Percentiles rank a stretch among this genome's conserved stretches.
Evolutionary conservation across 2,329 filamentous ascomycete genomes (phyloP).

Genomic region (Botryosphaeria agaves): DNA sequence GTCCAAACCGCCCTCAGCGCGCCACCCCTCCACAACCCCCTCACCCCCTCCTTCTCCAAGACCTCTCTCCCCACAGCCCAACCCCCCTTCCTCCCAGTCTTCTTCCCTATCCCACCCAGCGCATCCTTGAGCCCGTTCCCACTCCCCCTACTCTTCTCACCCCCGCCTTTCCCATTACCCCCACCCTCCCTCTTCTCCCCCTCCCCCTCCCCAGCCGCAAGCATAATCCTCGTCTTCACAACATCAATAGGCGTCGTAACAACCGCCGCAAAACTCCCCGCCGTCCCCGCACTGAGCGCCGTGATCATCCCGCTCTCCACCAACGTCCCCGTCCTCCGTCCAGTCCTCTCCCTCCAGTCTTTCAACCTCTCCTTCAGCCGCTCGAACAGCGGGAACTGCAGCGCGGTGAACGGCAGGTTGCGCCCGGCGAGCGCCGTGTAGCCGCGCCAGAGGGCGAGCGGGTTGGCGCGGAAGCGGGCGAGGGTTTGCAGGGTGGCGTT

Average conservation of each 20-base stretch:
- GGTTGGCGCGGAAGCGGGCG: constrained; percentile 36
- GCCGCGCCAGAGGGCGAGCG: constrained; percentile 43
- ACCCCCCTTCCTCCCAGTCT: constrained; percentile 19
- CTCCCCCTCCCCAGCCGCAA: constrained; percentile 35
- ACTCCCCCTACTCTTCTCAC: constrained; percentile 11
- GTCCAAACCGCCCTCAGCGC: constrained; percentile 63
- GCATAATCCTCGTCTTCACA: constrained; percentile 80
- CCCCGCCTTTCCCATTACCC: constrained; percentile 11
- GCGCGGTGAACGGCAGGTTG: constrained; percentile 72
- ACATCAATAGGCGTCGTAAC: constrained; percentile 84
- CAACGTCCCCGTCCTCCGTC: constrained; percentile 25
- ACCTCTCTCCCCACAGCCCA: constrained; percentile 48
- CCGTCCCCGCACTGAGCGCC: constrained; percentile 52
- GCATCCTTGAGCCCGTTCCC: constrained; percentile 17
- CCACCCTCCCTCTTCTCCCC: constrained; percentile 9
- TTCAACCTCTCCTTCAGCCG: constrained; percentile 39
- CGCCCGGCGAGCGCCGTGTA: constrained; percentile 68
- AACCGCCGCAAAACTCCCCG: constrained; percentile 58
- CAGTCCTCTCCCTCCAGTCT: constrained; percentile 21
- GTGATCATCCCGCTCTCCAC: constrained; percentile 55
- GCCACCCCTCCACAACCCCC: constrained; percentile 63
- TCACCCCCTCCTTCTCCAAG: constrained; percentile 46
- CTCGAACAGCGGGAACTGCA: constrained; percentile 84
- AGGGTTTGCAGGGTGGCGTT: constrained; percentile 40
- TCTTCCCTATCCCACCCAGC: constrained; percentile 19